Conservation (phyloP, 1,284 basidiomycete species). For the Vanrija pseudolonga region DNA sequence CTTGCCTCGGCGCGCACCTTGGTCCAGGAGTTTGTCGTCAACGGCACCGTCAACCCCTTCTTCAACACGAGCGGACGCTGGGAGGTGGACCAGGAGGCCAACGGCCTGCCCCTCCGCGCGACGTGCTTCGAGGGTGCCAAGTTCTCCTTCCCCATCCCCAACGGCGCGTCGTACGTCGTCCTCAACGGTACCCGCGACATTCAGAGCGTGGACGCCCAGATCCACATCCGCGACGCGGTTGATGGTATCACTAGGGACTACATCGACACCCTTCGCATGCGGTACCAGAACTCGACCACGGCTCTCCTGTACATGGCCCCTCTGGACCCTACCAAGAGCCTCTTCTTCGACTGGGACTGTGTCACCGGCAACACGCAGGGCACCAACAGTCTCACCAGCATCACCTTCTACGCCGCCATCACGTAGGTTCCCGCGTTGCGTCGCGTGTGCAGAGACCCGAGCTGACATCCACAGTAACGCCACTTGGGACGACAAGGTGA, state of each 20-base stretch:
- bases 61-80: no score
- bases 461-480: background rate
- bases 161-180: background rate
- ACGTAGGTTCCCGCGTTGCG: background rate
- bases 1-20: no score
- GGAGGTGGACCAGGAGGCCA: no score
- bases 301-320: background rate
- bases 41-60: no score
- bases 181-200: background rate
- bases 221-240: no score
- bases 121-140: no score
- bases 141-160: background rate
- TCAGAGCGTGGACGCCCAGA: no score
- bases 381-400: background rate
- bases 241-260: no score
- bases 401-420: background rate
- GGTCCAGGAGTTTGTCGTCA: no score
- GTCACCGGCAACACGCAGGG: background rate
- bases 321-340: background rate
- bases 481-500: no score
- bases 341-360: background rate
- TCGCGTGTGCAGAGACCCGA: background rate
- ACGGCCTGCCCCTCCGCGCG: no score
- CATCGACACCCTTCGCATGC: no score
- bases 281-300: background rate